phyloP scores from a whole-genome alignment of 2,329 filamentous ascomycete genomes.

The Fonsecaea pedrosoi region DNA sequence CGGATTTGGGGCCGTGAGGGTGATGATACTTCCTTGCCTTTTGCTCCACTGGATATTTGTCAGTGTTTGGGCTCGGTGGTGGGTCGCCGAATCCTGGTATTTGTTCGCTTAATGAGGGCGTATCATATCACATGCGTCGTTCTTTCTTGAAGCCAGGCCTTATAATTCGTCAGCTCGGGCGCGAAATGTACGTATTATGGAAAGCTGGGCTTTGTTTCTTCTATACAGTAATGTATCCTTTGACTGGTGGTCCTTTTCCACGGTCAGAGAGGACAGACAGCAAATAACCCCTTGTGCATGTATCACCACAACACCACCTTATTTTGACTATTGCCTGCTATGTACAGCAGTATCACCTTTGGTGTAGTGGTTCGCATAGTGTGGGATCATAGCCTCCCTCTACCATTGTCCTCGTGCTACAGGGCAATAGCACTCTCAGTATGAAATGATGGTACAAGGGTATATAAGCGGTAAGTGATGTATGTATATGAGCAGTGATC shows the following conservation, averaged over 20 bases:
- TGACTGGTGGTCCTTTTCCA: neutral
- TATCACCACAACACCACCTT: no score
- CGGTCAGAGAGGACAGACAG: neutral
- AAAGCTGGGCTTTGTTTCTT: neutral
- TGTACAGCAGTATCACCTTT: no score
- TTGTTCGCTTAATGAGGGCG: neutral
- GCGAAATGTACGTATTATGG: neutral
- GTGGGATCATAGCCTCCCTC: no score
- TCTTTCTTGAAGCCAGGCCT: neutral
- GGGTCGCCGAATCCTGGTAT: neutral
- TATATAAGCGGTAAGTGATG: neutral
- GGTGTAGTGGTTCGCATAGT: no score
- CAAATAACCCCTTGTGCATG: no score
- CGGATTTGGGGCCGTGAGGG: neutral
- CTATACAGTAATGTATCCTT: neutral
- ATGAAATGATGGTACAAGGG: neutral
- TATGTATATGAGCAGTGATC: neutral
- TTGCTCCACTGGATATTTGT: neutral
- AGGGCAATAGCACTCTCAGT: no score
- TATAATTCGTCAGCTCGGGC: neutral
- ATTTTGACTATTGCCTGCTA: no score
- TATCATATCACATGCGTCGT: conserved; percentile 1
- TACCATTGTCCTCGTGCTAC: no score
- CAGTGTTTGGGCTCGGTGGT: neutral
- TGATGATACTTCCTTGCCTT: neutral